Base-by-base conservation (phyloP, 805 yeast species). In the Saitoella complicata region DNA sequence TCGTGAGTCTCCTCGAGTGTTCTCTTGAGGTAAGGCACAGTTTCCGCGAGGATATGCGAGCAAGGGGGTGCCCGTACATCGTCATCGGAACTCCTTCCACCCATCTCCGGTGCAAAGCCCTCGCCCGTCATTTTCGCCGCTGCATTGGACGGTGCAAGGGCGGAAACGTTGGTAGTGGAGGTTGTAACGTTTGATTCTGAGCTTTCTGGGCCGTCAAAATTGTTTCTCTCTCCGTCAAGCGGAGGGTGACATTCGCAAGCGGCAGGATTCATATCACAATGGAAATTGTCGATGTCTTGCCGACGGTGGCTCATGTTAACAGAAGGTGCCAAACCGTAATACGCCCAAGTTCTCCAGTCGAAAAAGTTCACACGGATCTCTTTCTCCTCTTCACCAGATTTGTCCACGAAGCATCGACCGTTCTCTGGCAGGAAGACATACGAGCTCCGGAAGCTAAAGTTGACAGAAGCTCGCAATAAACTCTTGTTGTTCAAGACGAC, bases 371-470 rank as follows among this genome's bases (percentile, higher is more conserved):
- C 57, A 46, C 73, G 73, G 53, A 73, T 72, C 40, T 68, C 65
- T 50, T 78, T 73, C 21, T 21, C 21, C 21, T 21, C 21, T 21
- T 21, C 21, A 33, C 72, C 71, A 32, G 61, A 57, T 32, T 57
- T 58, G 57, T 86, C 78, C 42, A 75, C 72, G 56, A 85, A 87
- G 42, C 85, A 76, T 32, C 76, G 68, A 7, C 94, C 94, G 51
- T 73, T 70, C 12, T 73, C 59, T 0, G 96, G 96, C 33, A 87
- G 60, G 58, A 87, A 86, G 34, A 75, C 69, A 61, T 74, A 86
- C 42, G 86, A 75, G 38, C 87, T 78, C 57, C 96, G 71, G 94
- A 86, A 84, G 67, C 83, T 75, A 59, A 87, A 87, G 54, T 81
- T 85, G 7, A 78, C 80, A 57, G 84, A 91, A 33, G 80, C 76